A percentile compares a stretch with the other conserved stretches of the same genome.
These are phyloP conservation scores for Boletus insuetus DNA, from an alignment of 768 basidiomycete genomes.

Conservation along the genomic window DNA sequence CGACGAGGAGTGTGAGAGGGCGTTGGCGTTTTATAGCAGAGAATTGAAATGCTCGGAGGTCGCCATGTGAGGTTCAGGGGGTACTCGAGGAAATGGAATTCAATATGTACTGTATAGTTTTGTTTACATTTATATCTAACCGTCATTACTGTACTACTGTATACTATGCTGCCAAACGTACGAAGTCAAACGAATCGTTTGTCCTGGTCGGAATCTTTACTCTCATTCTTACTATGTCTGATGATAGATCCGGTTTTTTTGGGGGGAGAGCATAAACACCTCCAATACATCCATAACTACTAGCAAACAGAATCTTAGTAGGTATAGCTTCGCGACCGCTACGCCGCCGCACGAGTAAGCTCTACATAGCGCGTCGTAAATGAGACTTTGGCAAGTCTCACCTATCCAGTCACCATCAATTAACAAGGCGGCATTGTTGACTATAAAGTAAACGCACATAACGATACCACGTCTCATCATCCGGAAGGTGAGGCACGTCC, in stretches of 20 bases:
- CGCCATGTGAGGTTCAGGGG: neutral
- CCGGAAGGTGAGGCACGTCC: slow-evolving; percentile 34
- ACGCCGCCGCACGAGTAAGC: slow-evolving; percentile 8
- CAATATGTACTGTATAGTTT: slow-evolving; percentile 17
- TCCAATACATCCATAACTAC: neutral
- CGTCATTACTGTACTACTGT: slow-evolving; percentile 3
- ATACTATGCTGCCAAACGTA: slow-evolving; percentile 4
- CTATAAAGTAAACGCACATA: slow-evolving; percentile 19
- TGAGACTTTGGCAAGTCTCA: slow-evolving; percentile 11
- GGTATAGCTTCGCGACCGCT: neutral
- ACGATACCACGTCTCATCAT: slow-evolving; percentile 36
- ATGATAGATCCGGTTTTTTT: too few species aligned
- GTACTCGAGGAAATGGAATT: neutral
- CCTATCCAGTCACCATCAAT: slow-evolving; percentile 11
- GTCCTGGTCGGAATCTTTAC: neutral
- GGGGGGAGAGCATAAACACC: too few species aligned
- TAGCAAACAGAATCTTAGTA: neutral
- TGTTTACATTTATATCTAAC: slow-evolving; percentile 21
- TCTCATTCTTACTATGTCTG: too few species aligned
- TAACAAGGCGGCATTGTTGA: neutral
- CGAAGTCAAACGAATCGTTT: neutral
- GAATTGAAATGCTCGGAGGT: neutral
- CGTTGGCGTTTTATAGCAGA: slow-evolving; percentile 24
- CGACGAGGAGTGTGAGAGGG: slow-evolving; percentile 27
- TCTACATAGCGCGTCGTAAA: slow-evolving; percentile 23